Evolutionary conservation across 352 stramenopile genomes (phyloP), one percentile per base, ranked within the genome.

Genomic region (Globisporangium middletonii): DNA sequence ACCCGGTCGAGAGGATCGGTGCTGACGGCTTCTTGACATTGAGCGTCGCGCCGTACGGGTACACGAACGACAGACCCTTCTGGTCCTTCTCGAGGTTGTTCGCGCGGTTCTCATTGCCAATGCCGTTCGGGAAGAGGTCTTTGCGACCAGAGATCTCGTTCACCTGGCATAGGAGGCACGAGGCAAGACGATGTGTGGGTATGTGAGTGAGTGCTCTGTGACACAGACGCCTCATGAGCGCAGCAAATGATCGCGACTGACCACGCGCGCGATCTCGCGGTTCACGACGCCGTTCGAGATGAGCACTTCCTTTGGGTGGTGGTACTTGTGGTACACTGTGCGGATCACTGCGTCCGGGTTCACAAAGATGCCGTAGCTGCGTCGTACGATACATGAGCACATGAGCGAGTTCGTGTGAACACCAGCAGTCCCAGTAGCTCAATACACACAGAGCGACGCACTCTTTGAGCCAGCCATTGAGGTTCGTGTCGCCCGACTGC

Each of bases 321-420:
- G 79, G 62, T 98, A 99, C 69, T 98, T 98, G 77, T 98, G 89
- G 67, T 98, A 98, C 27, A 97, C 88, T 13, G 88, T 96, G 46
- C 94, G 77, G 35, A 97, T 92, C 4, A 98, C 89, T 16, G 75
- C 81, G 60, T 98, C 92, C 19, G 75, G 67, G 51, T 96, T 94
- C 51, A 94, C 69, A 50, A 80, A 88, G 50, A 96, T 94, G n/a
- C 86, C 86, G 47, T 81, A 93, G 54, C 83, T 92, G 43, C 8
- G 55, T 1, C 38, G 48, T 12, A 23, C 15, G 46, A 58, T 15
- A 53, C 9, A 52, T 28, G 50, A 33, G 8, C 2, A 18, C 3
- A 15, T 11, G 16, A 5, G 16, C 4, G 5, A 27, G n/a, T 35
- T 15, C 18, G 3, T 37, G 15, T 37, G n/a, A 50, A 11, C 26